A percentile compares a stretch with the other conserved stretches of the same genome.
phyloP scores from a whole-genome alignment of 139 green algal genomes.

The Medakamo hakoo region DNA sequence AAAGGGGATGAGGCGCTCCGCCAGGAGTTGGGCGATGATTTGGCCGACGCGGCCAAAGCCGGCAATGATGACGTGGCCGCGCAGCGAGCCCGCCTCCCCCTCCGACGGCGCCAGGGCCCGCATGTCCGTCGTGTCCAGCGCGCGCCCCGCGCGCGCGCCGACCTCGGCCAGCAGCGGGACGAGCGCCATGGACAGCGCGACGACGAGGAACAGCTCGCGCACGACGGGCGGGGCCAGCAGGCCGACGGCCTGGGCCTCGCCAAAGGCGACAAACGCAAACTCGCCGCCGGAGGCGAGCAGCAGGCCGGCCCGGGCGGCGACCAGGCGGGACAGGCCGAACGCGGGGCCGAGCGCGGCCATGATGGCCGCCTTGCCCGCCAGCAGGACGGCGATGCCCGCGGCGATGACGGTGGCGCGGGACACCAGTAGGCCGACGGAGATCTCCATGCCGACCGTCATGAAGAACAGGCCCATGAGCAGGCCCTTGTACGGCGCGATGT shows the following conservation, averaged over 20 bases:
- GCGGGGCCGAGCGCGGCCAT: slow-evolving; percentile 57
- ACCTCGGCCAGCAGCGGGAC: slow-evolving; percentile 81
- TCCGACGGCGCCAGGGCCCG: slow-evolving; percentile 58
- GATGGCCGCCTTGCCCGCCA: slow-evolving; percentile 67
- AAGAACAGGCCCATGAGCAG: slow-evolving; percentile 99
- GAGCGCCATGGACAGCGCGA: slow-evolving; percentile 90
- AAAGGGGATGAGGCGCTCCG: slow-evolving; percentile 90
- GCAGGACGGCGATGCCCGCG: slow-evolving; percentile 45
- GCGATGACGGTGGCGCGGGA: slow-evolving; percentile 54
- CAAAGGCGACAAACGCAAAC: slow-evolving; percentile 98
- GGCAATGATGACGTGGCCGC: slow-evolving; percentile 84
- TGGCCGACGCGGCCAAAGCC: slow-evolving; percentile 79
- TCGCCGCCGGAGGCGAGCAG: slow-evolving; percentile 88
- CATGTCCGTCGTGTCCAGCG: slow-evolving; percentile 69
- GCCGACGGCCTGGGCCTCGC: slow-evolving; percentile 42
- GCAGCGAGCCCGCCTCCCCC: slow-evolving; percentile 53
- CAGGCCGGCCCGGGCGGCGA: slow-evolving; percentile 46
- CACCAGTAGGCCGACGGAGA: slow-evolving; percentile 46
- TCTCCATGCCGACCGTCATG: slow-evolving; percentile 94
- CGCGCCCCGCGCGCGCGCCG: slow-evolving; percentile 52
- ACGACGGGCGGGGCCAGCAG: slow-evolving; percentile 46
- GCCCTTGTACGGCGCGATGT: slow-evolving; percentile 96
- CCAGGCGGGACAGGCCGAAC: slow-evolving; percentile 69
- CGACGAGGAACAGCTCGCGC: slow-evolving; percentile 85
- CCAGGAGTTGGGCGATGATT: slow-evolving; percentile 86